A percentile compares a stretch with the other conserved stretches of the same genome.
phyloP scores from a whole-genome alignment of 306 rosid genomes.

The Spatholobus suberectus region DNA sequence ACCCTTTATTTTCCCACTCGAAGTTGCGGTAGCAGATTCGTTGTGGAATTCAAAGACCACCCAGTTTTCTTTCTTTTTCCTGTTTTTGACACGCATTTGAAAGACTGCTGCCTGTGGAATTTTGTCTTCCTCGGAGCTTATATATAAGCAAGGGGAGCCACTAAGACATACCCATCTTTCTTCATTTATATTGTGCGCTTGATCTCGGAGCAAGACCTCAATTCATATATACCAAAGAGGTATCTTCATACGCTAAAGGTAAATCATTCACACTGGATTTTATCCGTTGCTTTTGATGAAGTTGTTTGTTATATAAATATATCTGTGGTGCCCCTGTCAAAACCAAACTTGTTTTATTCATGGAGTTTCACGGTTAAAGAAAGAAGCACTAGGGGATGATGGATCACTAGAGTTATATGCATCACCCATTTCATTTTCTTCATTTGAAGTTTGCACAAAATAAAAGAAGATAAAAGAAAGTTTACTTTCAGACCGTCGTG shows the following conservation, averaged over 20 bases:
- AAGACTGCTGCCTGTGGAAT: constrained; percentile 24
- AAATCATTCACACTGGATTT: constrained; percentile 2
- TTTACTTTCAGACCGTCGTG: not conserved
- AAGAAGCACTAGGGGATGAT: not conserved
- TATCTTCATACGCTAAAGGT: constrained; percentile 38
- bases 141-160: constrained; percentile 30
- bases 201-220: constrained; percentile 28
- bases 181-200: not conserved
- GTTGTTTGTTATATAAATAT: not conserved
- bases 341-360: not conserved
- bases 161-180: constrained; percentile 20
- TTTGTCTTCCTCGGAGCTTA: constrained; percentile 6
- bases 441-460: not conserved
- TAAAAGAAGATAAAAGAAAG: not conserved
- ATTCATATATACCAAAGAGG: not conserved
- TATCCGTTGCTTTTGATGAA: not conserved
- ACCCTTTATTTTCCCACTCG: constrained; percentile 19
- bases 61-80: constrained; percentile 17
- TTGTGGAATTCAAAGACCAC: constrained; percentile 54
- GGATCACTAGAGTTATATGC: not conserved
- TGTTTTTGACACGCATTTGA: constrained; percentile 62
- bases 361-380: not conserved
- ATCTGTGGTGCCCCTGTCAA: not conserved
- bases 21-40: constrained; percentile 28
- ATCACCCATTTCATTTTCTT: not conserved